These are phyloP conservation scores for Nicotiana noctiflora DNA, from an alignment of 257 asterid species.

Conservation along the genomic window DNA sequence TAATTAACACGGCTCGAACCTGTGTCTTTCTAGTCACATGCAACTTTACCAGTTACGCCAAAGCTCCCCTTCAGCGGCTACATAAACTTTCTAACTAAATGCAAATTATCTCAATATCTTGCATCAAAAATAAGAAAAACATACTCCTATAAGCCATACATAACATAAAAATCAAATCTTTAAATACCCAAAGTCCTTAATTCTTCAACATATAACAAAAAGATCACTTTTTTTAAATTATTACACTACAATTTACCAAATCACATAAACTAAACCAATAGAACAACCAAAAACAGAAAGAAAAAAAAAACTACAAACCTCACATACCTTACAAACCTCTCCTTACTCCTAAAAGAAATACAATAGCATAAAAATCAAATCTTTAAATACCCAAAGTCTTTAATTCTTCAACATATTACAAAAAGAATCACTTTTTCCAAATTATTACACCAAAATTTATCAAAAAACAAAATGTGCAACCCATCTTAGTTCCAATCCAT, in stretches of 20 bases:
- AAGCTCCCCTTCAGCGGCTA: too few species aligned
- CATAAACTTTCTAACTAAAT: too few species aligned
- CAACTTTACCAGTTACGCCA: too few species aligned
- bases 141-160: neutral
- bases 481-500: too few species aligned
- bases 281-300: neutral
- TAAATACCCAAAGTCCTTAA: neutral
- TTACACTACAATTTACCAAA: neutral
- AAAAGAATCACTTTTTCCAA: slow-evolving; percentile 14
- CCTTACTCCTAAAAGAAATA: slow-evolving; percentile 16
- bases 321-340: slow-evolving; percentile 71
- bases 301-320: slow-evolving; percentile 8
- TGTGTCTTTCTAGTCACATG: too few species aligned
- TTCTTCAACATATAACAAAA: slow-evolving; percentile 15
- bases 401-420: slow-evolving; percentile 10
- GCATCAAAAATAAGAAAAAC: neutral
- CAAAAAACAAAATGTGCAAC: neutral
- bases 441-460: neutral
- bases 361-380: neutral
- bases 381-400: neutral
- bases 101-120: neutral
- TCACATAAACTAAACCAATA: neutral
- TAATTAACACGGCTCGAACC: too few species aligned
- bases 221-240: slow-evolving; percentile 5
- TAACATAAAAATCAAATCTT: neutral